These are phyloP conservation scores for Elsinoe australis DNA, from an alignment of 2,329 filamentous ascomycete species.

Conservation along the genomic window DNA sequence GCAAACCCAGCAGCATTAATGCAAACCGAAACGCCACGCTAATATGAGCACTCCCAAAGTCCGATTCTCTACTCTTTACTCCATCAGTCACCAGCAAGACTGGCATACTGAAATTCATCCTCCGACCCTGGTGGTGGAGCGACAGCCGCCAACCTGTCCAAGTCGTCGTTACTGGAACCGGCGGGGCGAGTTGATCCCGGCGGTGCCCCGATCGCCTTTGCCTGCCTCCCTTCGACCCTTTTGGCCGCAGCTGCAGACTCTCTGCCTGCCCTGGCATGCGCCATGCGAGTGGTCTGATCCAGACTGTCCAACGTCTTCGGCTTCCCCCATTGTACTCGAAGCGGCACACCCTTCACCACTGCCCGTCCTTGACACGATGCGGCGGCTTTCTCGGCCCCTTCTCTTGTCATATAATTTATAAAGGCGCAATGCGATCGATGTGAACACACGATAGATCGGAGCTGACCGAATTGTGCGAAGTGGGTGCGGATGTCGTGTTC, in stretches of 20 bases:
- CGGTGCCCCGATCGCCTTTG: conserved; percentile 22
- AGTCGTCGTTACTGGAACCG: conserved; percentile 34
- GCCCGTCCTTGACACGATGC: conserved; percentile 78
- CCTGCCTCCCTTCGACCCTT: conserved; percentile 24
- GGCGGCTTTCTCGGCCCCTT: conserved; percentile 78
- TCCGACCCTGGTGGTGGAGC: conserved; percentile 68
- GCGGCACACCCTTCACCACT: conserved; percentile 81
- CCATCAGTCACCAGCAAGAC: conserved; percentile 67
- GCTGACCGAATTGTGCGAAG: conserved; percentile 80
- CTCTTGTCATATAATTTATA: conserved; percentile 81
- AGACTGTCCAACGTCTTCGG: conserved; percentile 87
- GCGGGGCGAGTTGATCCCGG: conserved; percentile 33
- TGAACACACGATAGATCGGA: conserved; percentile 88
- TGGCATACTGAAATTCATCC: conserved; percentile 76
- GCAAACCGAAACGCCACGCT: conserved; percentile 19
- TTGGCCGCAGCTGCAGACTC: conserved; percentile 35
- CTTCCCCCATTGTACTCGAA: conserved; percentile 85
- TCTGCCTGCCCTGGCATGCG: conserved; percentile 72
- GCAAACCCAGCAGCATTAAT: no score
- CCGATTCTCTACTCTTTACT: neutral
- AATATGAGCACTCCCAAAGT: neutral
- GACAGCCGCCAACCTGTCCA: conserved; percentile 44
- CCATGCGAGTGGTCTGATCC: conserved; percentile 74
- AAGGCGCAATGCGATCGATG: conserved; percentile 97
- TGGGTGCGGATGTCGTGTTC: conserved; percentile 86